Percentiles rank a stretch among this genome's conserved stretches.
These are phyloP conservation scores for Adansonia madagascariensis DNA, from an alignment of 441 rosid genomes.

Conservation along the genomic window DNA sequence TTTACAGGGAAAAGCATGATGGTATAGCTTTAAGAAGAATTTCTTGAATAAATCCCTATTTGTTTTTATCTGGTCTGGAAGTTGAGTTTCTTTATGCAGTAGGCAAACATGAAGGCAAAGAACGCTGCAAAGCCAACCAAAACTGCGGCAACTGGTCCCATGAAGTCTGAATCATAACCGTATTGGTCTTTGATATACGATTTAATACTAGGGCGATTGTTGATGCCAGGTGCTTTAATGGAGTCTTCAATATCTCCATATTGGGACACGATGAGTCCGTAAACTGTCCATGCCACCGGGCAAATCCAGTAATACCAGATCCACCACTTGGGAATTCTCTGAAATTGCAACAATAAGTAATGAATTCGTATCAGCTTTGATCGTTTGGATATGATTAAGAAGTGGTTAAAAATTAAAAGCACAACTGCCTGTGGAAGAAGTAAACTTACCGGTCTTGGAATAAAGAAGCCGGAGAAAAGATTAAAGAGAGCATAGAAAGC, in stretches of 20 bases:
- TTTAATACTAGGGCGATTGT: background rate
- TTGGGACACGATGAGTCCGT: constrained; percentile 78
- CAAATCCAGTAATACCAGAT: constrained; percentile 93
- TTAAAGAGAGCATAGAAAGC: constrained; percentile 82
- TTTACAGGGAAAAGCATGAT: too few relatives aligned
- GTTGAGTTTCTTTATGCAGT: constrained; percentile 64
- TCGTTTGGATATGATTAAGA: background rate
- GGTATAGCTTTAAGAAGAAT: background rate
- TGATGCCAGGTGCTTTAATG: constrained; percentile 52
- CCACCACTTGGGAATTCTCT: constrained; percentile 96
- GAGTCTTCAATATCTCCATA: constrained; percentile 56
- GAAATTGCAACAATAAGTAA: constrained; percentile 21
- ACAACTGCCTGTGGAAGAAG: constrained; percentile 3
- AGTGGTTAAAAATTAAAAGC: background rate
- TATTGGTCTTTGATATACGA: constrained; percentile 48
- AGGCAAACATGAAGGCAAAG: constrained; percentile 76
- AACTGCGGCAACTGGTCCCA: constrained; percentile 75
- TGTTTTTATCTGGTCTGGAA: constrained; percentile 2
- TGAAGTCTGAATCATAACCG: constrained; percentile 70
- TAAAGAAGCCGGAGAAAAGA: constrained; percentile 89
- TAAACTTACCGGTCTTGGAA: constrained; percentile 78
- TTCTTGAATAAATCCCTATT: background rate
- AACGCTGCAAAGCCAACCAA: constrained; percentile 65
- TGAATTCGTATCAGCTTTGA: background rate
- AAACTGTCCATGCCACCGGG: constrained; percentile 92